phyloP scores from a whole-genome alignment of 371 early-diverging fungal genomes.

The Mortierella sp. region DNA sequence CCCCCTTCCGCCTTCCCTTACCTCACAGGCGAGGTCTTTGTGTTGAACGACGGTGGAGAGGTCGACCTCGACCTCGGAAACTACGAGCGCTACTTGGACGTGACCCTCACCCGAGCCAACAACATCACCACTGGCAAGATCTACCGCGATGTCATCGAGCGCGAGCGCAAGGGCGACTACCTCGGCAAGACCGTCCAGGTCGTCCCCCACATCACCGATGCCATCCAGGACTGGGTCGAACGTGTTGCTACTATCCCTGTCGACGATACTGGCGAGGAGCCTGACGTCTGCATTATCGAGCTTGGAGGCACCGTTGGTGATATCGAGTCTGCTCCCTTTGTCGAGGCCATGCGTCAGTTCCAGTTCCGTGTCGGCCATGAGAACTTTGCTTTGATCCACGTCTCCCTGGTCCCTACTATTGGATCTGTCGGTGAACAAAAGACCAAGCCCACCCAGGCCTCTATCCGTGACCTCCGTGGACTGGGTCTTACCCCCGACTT shows the following conservation, averaged over 20 bases:
- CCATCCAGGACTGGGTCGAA: constrained; percentile 98
- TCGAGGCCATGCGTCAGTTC: constrained; percentile 99
- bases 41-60: constrained; percentile 99
- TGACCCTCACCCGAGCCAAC: constrained; percentile 95
- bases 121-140: constrained; percentile 99
- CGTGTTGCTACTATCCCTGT: constrained; percentile 91
- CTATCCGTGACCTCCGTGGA: constrained; percentile 95
- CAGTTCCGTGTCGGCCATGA: constrained; percentile 97
- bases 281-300: constrained; percentile 99
- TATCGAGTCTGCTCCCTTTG: constrained; percentile 98
- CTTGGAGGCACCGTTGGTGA: constrained; percentile 99
- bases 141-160: constrained; percentile 96
- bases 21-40: constrained; percentile 95
- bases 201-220: constrained; percentile 98
- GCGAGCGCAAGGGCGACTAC: constrained; percentile 96
- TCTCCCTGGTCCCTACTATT: constrained; percentile 97
- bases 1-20: background rate
- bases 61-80: constrained; percentile 99
- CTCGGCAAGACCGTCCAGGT: constrained; percentile 99
- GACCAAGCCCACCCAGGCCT: constrained; percentile 99
- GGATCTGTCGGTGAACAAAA: constrained; percentile 99
- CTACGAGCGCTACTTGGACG: constrained; percentile 98
- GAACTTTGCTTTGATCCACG: constrained; percentile 97
- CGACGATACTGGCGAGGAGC: constrained; percentile 86
- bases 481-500: constrained; percentile 98